phyloP scores from a whole-genome alignment of 352 stramenopile genomes.

The Phytophthora agathidicida region DNA sequence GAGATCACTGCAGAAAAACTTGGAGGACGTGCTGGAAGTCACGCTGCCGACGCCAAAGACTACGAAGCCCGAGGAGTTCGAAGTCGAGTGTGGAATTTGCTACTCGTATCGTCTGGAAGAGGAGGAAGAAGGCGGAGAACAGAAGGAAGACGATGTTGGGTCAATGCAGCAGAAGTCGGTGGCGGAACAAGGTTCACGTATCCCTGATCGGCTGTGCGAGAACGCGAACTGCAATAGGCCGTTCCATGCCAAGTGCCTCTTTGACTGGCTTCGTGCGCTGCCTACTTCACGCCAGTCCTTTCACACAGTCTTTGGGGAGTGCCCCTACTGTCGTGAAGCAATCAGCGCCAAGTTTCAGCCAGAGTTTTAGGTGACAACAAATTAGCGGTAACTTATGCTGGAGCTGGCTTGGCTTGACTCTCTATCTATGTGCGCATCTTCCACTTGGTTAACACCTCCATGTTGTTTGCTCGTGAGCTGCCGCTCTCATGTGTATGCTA shows the following conservation, averaged over 20 bases:
- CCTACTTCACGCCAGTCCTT: conserved; percentile 90
- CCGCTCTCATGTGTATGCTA: conserved; percentile 1
- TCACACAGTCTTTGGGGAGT: conserved; percentile 90
- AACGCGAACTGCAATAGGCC: conserved; percentile 83
- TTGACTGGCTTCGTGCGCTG: conserved; percentile 90
- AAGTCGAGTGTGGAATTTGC: conserved; percentile 89
- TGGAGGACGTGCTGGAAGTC: conserved; percentile 65
- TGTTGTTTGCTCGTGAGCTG: conserved; percentile 17
- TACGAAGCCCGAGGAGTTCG: conserved; percentile 67
- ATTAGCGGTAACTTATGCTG: conserved; percentile 31
- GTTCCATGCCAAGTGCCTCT: conserved; percentile 90
- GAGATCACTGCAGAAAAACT: conserved; percentile 61
- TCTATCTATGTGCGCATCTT: conserved; percentile 21
- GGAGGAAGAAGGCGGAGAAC: conserved; percentile 22
- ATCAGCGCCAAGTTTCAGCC: conserved; percentile 81
- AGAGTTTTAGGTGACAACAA: conserved; percentile 27
- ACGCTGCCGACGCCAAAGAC: conserved; percentile 64
- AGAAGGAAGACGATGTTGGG: neutral
- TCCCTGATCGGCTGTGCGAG: conserved; percentile 88
- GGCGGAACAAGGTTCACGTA: conserved; percentile 23
- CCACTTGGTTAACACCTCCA: conserved; percentile 12
- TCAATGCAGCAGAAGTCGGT: neutral
- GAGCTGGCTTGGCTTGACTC: conserved; percentile 4
- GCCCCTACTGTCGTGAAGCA: conserved; percentile 88
- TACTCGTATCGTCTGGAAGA: conserved; percentile 82